Evolutionary conservation across 352 stramenopile species (phyloP).

Genomic region (Pythium phragmitis): DNA sequence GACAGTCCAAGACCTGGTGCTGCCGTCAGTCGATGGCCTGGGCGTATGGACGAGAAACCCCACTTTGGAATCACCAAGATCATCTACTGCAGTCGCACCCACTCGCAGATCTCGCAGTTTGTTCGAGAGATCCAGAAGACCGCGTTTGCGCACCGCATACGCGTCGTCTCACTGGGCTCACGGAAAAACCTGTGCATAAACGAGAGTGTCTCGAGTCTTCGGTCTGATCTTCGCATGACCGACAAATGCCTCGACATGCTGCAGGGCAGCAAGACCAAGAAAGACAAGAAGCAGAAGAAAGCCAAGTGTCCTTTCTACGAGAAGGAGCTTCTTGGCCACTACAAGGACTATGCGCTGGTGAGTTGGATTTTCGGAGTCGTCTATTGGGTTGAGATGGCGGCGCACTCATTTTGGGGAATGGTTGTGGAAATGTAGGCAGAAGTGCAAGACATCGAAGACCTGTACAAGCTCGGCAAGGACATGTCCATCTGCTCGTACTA

Average conservation of each 20-base stretch:
- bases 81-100: conserved; percentile 90
- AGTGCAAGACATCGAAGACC: conserved; percentile 96
- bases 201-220: conserved; percentile 57
- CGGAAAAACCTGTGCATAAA: conserved; percentile 87
- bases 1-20: conserved; percentile 16
- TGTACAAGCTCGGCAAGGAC: conserved; percentile 87
- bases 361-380: conserved; percentile 3
- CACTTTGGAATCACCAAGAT: conserved; percentile 72
- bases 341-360: conserved; percentile 80
- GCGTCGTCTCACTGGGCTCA: conserved; percentile 77
- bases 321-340: conserved; percentile 64
- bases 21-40: not conserved
- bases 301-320: conserved; percentile 84
- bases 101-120: conserved; percentile 90
- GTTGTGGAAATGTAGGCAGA: conserved; percentile 42
- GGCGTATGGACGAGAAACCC: conserved; percentile 21
- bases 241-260: conserved; percentile 88
- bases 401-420: not conserved
- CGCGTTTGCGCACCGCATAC: conserved; percentile 60
- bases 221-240: conserved; percentile 76
- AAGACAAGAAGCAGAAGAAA: conserved; percentile 55
- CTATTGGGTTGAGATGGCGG: not conserved
- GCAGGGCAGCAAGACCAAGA: conserved; percentile 58
- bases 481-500: conserved; percentile 98
- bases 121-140: conserved; percentile 87